A percentile compares a stretch with the other conserved stretches of the same genome.
Evolutionary conservation across 306 rosid genomes (phyloP).

Genomic region (Quercus bicolor): DNA sequence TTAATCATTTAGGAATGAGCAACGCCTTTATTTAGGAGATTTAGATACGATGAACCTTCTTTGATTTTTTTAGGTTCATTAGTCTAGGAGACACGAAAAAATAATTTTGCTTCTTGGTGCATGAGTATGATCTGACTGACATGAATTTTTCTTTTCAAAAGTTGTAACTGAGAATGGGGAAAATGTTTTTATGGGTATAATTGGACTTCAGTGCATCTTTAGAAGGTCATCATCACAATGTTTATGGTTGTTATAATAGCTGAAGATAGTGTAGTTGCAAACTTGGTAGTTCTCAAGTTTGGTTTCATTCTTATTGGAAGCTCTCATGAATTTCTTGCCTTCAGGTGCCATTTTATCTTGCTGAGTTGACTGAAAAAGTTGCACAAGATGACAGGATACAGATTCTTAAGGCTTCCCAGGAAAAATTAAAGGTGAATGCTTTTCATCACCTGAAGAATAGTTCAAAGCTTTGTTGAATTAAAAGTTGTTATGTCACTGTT

Average conservation of each 20-base stretch:
- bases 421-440: slow-evolving; percentile 67
- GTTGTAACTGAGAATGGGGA: neutral
- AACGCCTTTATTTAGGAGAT: too few relatives aligned
- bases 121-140: neutral
- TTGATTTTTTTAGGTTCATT: too few relatives aligned
- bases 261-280: slow-evolving; percentile 8
- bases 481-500: neutral
- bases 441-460: neutral
- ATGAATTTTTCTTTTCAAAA: neutral
- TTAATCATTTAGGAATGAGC: too few relatives aligned
- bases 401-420: slow-evolving; percentile 70
- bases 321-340: slow-evolving; percentile 10
- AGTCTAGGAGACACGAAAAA: too few relatives aligned
- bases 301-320: neutral
- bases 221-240: too few relatives aligned
- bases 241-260: too few relatives aligned
- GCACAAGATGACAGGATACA: slow-evolving; percentile 68
- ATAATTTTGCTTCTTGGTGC: too few relatives aligned
- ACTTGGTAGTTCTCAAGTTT: neutral
- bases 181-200: neutral
- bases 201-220: neutral
- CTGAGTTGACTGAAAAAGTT: slow-evolving; percentile 81
- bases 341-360: slow-evolving; percentile 89
- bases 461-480: neutral
- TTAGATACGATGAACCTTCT: too few relatives aligned